Evolutionary conservation across 345 rosid species (phyloP), one percentile per base, ranked within the genome.

Genomic region (Iberis pinnata): DNA sequence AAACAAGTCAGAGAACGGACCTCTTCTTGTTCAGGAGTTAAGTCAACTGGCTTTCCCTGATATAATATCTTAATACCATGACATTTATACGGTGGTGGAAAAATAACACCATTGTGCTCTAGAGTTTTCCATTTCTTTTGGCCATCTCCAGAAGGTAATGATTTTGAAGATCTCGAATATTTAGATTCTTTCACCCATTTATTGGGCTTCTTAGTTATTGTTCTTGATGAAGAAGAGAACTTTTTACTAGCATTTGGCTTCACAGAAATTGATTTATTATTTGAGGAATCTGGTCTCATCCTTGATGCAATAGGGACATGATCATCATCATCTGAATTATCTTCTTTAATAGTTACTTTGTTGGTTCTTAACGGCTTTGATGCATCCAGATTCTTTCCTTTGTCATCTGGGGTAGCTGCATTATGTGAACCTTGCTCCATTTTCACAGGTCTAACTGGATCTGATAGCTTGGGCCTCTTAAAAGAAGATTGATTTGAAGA

Each of bases 41-140:
- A 74, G 69, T 78, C 74, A 71, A 93, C 80, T 44, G 83, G 81
- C 69, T 72, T 72, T 47, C 93, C 89, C 61, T 83, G 79, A 68
- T 80, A 86, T 26, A 74, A 80, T 59, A 93, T 83, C 82, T 82
- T 93, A 58, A 93, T 43, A 35, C 97, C 92, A 63, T 93, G 95
- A 65, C 89, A 76, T 40, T 51, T 70, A 75, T 93, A 93, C 18
- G 95, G 78, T 73, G 97, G 92, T 10, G 97, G 95, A 43, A 93
- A 93, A 64, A 93, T 93, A 56, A 93, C 97, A 64, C 99, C 99
- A 62, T 56, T 88, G 71, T 93, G 99, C 68, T 63, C 92, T 82
- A 93, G 75, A 41, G 92, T 93, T 62, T 78, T 88, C 99, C 97
- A 93, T 71, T 93, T 93, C 68, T 74, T 83, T 71, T 93, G 99